Percentiles rank a stretch among this genome's conserved stretches.
Conservation (phyloP, 257 asterid species). For the Solanum boliviense region DNA sequence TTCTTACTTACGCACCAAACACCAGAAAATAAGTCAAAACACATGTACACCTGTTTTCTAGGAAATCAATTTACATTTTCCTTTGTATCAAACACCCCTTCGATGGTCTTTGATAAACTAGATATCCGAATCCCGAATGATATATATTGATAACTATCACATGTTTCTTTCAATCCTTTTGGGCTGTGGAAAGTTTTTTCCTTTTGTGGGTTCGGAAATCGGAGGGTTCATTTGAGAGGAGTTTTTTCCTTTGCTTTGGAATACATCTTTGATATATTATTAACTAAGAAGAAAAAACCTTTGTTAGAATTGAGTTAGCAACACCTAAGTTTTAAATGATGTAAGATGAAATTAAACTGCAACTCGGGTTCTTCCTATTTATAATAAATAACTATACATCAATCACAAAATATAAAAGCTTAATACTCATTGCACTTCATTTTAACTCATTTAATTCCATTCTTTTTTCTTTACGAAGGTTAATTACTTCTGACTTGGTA, state of each 20-base stretch:
- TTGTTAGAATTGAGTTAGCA: not conserved
- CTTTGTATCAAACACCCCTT: not conserved
- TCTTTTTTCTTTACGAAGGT: not conserved
- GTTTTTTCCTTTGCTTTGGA: not conserved
- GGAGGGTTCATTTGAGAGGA: not conserved
- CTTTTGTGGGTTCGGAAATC: not conserved
- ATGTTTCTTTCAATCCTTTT: not conserved
- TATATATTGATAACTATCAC: not conserved
- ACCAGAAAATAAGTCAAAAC: too few species aligned
- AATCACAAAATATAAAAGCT: too few species aligned
- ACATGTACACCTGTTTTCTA: too few species aligned
- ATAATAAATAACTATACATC: too few species aligned
- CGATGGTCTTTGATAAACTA: not conserved
- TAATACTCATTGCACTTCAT: too few species aligned
- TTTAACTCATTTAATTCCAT: not conserved
- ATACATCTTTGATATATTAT: too few species aligned
- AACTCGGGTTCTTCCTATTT: not conserved
- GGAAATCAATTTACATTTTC: not conserved
- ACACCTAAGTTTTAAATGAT: too few species aligned
- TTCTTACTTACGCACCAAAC: not conserved
- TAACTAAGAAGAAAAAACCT: not conserved
- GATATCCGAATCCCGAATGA: not conserved
- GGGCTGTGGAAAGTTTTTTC: not conserved
- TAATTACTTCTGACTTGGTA: not conserved
- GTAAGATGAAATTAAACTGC: not conserved